These are phyloP conservation scores for Aspergillus mulundensis DNA, from an alignment of 495 filamentous ascomycete species.

Conservation along the genomic window DNA sequence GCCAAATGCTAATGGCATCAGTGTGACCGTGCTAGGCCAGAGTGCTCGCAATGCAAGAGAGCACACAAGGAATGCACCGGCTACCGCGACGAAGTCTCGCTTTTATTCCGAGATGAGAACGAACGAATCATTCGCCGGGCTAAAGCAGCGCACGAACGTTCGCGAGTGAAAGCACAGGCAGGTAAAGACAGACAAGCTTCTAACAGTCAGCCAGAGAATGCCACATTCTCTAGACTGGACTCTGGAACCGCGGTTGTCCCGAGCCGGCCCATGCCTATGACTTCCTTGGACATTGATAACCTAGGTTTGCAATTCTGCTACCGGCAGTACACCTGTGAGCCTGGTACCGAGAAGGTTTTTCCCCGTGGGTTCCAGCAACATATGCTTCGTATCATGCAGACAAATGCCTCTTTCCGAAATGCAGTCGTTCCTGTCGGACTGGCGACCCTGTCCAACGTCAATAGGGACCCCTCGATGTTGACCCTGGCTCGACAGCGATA, in stretches of 20 bases:
- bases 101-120: slow-evolving; percentile 9
- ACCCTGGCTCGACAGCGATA: slow-evolving; percentile 1
- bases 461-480: not conserved
- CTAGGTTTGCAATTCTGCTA: slow-evolving; percentile 3
- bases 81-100: slow-evolving; percentile 6
- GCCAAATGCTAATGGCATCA: not conserved
- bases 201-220: not conserved
- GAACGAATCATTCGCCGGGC: slow-evolving; percentile 6
- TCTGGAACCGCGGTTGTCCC: not conserved
- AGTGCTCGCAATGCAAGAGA: slow-evolving; percentile 7
- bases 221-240: too few relatives aligned
- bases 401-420: not conserved
- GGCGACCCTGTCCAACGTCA: slow-evolving; percentile 10
- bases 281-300: not conserved
- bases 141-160: slow-evolving; percentile 1
- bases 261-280: not conserved
- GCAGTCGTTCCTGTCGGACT: slow-evolving; percentile 3
- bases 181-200: not conserved
- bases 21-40: slow-evolving; percentile 4
- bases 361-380: too few relatives aligned
- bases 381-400: too few relatives aligned
- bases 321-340: not conserved
- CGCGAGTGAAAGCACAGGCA: not conserved
- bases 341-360: too few relatives aligned
- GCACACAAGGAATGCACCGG: slow-evolving; percentile 3